These are phyloP conservation scores for Erigeron philadelphicus DNA, from an alignment of 140 eudicot species.

Conservation along the genomic window DNA sequence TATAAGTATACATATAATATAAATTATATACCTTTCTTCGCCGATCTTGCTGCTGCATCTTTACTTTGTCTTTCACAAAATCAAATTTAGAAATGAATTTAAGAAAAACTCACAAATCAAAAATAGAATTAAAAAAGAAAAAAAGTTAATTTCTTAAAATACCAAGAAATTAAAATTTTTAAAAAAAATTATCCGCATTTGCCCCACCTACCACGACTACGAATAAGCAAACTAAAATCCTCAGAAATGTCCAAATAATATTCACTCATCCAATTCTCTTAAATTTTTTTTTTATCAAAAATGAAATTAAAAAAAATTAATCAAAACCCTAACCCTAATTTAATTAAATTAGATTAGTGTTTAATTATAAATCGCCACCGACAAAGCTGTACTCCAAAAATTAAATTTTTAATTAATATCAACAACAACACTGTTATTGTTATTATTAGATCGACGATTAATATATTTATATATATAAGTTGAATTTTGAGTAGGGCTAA, in stretches of 20 bases:
- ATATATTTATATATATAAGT: neutral
- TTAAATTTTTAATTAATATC: neutral
- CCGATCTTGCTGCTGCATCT: slow-evolving; percentile 77
- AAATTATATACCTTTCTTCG: slow-evolving; percentile 43
- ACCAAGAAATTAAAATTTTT: neutral
- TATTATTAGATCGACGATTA: slow-evolving; percentile 1
- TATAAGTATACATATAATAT: neutral
- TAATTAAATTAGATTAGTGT: neutral
- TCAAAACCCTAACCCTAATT: slow-evolving; percentile 18
- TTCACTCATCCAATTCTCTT: slow-evolving; percentile 29
- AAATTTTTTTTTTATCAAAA: neutral
- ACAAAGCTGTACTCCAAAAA: neutral
- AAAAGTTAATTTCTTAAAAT: neutral
- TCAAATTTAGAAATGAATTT: no score
- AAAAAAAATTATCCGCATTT: slow-evolving; percentile 36
- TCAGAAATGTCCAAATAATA: slow-evolving; percentile 26
- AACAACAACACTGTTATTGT: neutral
- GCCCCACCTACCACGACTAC: slow-evolving; percentile 58
- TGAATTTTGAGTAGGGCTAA: neutral
- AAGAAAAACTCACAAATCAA: slow-evolving; percentile 13
- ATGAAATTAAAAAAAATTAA: neutral
- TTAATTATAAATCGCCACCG: slow-evolving; percentile 20
- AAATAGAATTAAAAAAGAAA: neutral
- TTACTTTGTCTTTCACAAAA: neutral
- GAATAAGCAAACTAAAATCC: slow-evolving; percentile 45